Evolutionary conservation across 495 filamentous ascomycete species (phyloP), one percentile per base, ranked within the genome.

Genomic region (Gamarada debralockiae): DNA sequence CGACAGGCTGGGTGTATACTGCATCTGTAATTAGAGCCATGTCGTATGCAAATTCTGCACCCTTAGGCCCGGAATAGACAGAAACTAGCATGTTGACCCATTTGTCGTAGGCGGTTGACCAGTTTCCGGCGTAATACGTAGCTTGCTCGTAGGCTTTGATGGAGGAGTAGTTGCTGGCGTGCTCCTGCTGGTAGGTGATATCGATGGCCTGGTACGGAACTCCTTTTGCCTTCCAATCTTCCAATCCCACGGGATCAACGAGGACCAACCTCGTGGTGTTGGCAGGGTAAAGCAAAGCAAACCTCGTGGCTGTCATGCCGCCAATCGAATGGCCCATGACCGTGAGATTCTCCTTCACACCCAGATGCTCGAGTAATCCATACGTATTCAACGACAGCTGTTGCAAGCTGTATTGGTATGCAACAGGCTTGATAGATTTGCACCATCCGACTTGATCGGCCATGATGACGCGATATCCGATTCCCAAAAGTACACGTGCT

Each of bases 381-480:
- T 59, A 56, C 45, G 69, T 73, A 59, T 76, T 74, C 23, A 61
- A 61, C 2, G 69, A 63, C 7, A 75, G 62, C 55, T 72, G 70
- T 20, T 68, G 62, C 8, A 75, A 52, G 29, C 55, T 71, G 59
- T 70, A 76, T 57, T 73, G 69, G 54, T 76, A 75, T 12, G 40
- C 46, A 13, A 48, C 42, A 3, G 73, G 71, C 55, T 76, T 75
- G 9, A 67, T 65, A n/a, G 68, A 72, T 58, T 74, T 74, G 67
- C 73, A 76, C 41, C 70, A 76, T 34, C 73, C 73, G 44, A 76
- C 51, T 53, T 76, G 72, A 53, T 76, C 73, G 1, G 69, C 70
- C 1, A 73, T 29, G 47, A 75, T 69, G 42, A 74, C 69, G 34
- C 72, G 67, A 55, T 73, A 74, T 6, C 72, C 73, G 27, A 50